These are phyloP conservation scores for Amaranthus tricolor DNA, from an alignment of 179 eudicot species.

Conservation along the genomic window DNA sequence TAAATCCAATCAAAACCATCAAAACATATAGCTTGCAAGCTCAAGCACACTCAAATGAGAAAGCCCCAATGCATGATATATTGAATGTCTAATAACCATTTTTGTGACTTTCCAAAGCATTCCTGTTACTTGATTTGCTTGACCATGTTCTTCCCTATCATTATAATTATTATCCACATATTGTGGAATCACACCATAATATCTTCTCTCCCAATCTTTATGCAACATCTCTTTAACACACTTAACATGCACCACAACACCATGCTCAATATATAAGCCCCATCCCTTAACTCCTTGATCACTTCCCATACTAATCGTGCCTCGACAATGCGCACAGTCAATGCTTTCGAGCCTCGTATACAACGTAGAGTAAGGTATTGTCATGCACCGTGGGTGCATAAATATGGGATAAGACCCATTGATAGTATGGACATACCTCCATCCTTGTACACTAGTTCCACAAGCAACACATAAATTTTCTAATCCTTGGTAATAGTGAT, in stretches of 20 bases:
- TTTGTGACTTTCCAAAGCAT: conserved; percentile 2
- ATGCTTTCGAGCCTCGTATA: background rate
- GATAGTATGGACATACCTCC: background rate
- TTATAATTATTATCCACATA: no score
- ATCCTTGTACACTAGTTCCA: background rate
- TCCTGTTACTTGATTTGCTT: no score
- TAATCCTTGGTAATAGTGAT: background rate
- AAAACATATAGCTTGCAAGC: background rate
- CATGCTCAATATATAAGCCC: background rate
- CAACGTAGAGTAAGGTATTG: background rate
- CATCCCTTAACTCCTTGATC: background rate
- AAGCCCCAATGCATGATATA: background rate
- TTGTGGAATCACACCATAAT: background rate
- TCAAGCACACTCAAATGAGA: background rate
- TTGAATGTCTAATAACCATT: background rate
- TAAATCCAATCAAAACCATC: no score
- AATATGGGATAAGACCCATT: background rate
- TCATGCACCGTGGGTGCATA: conserved; percentile 5
- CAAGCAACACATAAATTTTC: conserved; percentile 5
- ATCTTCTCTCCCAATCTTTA: background rate
- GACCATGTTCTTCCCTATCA: no score
- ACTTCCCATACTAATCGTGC: background rate
- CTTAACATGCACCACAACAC: background rate
- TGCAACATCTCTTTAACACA: background rate
- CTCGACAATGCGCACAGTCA: conserved; percentile 2